Evolutionary conservation across 768 basidiomycete genomes (phyloP), one percentile per base, ranked within the genome.

Genomic region (Goffeauzyma gilvescens): DNA sequence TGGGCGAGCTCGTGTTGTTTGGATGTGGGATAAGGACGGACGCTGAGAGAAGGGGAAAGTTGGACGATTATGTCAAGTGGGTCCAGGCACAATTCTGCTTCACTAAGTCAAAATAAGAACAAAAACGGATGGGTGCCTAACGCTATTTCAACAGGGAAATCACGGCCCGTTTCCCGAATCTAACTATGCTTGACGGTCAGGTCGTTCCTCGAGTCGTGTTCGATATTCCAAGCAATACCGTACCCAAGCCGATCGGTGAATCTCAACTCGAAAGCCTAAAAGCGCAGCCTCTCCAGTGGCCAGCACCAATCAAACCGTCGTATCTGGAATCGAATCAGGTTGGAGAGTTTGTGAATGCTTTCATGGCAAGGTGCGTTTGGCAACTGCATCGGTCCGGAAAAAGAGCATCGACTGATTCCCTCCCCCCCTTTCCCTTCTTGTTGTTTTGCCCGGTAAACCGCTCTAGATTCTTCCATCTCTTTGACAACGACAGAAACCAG

Each of bases 141-240:
- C 9, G 3, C 27, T n/a, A 13, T 21, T 15, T 5, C 48, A 42
- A 23, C 57, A 87, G 87, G 50, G 81, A 87, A 49, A 71, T 90
- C 45, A 70, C 75, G 10, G 72, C 79, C 32, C 76, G 82, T 32
- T 87, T 95, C 57, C 71, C 81, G 1, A 73, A 81, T 23, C 63
- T 96, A 30, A 74, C 77, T 43, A 79, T 89, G 47, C 69, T 95
- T 43, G 90, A 96, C 59, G 74, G 76, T 49, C 77, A 80, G 58
- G 71, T 81, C 6, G 75, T 95, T 36, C 70, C 67, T 3, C 70
- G 78, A 57, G 84, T 90, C 44, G 73, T 75, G 2, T 89, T 87
- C 50, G 84, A 82, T 52, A 71, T 75, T 13, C 75, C 78, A 6
- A 68, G 73, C 26, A 52, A 53, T 57, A 73, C 31, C 68, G 76